A percentile compares a stretch with the other conserved stretches of the same genome.
These are phyloP conservation scores for Penicillium fuscoglaucum DNA, from an alignment of 2,329 filamentous ascomycete species.

Conservation along the genomic window DNA sequence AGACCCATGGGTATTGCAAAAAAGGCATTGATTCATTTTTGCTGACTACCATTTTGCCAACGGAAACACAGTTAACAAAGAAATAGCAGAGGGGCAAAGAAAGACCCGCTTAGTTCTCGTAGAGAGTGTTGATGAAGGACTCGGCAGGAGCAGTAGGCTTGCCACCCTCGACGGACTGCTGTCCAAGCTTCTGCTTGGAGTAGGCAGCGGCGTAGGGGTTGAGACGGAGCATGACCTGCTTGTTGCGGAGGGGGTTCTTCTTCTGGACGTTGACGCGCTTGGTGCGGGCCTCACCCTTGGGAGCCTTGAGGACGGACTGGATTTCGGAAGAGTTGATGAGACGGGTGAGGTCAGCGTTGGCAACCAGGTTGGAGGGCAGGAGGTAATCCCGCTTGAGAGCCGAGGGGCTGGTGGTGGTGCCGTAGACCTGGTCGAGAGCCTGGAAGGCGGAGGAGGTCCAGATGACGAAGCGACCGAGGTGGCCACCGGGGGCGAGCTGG, in stretches of 20 bases:
- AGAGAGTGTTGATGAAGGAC: constrained; percentile 54
- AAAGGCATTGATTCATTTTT: constrained; percentile 34
- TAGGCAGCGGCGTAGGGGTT: constrained; percentile 97
- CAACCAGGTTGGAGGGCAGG: constrained; percentile 86
- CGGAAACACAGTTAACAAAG: constrained; percentile 21
- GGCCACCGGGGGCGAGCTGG: constrained; percentile 97
- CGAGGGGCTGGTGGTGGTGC: constrained; percentile 83
- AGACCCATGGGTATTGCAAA: constrained; percentile 31
- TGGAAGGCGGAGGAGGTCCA: constrained; percentile 98
- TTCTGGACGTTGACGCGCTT: constrained; percentile 93
- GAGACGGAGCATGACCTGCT: constrained; percentile 96
- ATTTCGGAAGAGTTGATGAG: constrained; percentile 99
- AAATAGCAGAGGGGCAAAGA: constrained; percentile 20
- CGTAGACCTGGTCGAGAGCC: constrained; percentile 96
- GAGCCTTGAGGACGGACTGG: constrained; percentile 89
- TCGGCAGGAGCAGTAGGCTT: constrained; percentile 61
- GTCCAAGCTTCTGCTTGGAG: constrained; percentile 79
- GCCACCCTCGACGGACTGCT: constrained; percentile 62
- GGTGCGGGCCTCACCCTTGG: constrained; percentile 84
- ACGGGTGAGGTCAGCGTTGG: constrained; percentile 92
- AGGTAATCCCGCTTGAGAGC: constrained; percentile 99
- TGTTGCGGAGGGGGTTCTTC: constrained; percentile 99
- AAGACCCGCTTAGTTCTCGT: constrained; percentile 50
- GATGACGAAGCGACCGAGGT: constrained; percentile 98
- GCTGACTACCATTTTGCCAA: constrained; percentile 29